A percentile compares a stretch with the other conserved stretches of the same genome.
Conservation (phyloP, 805 yeast species). For the Saccharomycopsis guyanensis region DNA sequence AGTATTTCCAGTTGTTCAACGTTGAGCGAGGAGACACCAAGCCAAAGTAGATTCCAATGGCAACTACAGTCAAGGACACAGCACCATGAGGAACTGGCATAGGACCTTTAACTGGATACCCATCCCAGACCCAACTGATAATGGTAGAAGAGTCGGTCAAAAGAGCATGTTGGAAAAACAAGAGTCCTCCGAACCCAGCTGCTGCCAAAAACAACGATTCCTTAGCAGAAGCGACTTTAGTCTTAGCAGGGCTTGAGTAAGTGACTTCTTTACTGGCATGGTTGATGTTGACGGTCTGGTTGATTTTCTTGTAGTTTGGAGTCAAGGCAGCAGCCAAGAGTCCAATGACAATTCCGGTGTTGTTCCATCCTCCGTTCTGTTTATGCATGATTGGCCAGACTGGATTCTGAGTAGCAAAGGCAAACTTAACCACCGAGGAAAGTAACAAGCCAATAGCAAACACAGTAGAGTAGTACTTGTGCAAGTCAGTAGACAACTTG, state of each 20-base stretch:
- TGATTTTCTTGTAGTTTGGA: constrained; percentile 26
- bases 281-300: constrained; percentile 21
- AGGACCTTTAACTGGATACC: constrained; percentile 83
- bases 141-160: constrained; percentile 79
- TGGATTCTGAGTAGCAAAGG: constrained; percentile 82
- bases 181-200: constrained; percentile 66
- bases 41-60: constrained; percentile 48
- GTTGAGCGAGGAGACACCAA: constrained; percentile 21
- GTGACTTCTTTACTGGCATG: constrained; percentile 15
- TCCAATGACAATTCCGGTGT: constrained; percentile 59
- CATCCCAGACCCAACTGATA: constrained; percentile 95
- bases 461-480: constrained; percentile 39
- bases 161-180: constrained; percentile 67
- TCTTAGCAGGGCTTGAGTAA: constrained; percentile 5
- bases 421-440: constrained; percentile 68
- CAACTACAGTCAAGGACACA: constrained; percentile 50
- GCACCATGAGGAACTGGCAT: constrained; percentile 81
- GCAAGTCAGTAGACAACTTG: constrained; percentile 26
- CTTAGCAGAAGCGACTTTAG: constrained; percentile 16
- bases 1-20: constrained; percentile 3
- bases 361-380: constrained; percentile 81
- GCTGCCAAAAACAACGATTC: constrained; percentile 47
- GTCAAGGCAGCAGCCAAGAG: constrained; percentile 57
- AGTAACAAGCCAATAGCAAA: constrained; percentile 65
- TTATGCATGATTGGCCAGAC: constrained; percentile 92